Base-by-base conservation (phyloP, 2,329 filamentous ascomycete genomes). In the Onygena corvina region DNA sequence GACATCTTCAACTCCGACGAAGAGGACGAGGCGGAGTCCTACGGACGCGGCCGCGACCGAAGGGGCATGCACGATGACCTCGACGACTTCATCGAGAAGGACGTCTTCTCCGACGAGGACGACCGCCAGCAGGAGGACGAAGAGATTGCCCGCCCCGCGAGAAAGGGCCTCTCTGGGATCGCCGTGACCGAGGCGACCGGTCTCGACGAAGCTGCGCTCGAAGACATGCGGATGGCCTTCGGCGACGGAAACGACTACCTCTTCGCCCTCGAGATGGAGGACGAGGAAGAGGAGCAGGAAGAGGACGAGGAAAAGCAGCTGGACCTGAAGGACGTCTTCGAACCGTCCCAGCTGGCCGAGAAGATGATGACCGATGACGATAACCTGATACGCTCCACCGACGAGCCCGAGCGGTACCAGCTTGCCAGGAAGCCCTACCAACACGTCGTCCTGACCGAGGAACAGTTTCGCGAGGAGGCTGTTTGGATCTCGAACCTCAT, bases 1-100 rank as follows among this genome's bases (percentile, higher is more conserved):
- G 83, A 95, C 58, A 96, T 98, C 57, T 98, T 98, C 66, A 89
- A 86, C 30, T 90, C 94, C 57, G 90, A 95, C 48, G 90, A 96
- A 54, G 89, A 94, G 49, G 80, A 84, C 14, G 79, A 76, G 50
- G 75, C 71, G 3, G 65, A 64, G 14, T 74, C 76, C 50, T 75
- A 75, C 51, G 68, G 67, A 23, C 61, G 62, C 38, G 63, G 66
- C 27, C 57, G 59, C 16, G 68, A 72, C 52, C 77, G 78, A 53
- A 76, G 84, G 51, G 73, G 74, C 30, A 73, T 77, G 53, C 77
- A 78, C 42, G 85, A 93, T 64, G 87, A 94, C 60, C 86, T 94
- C 65, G 87, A 87, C 53, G 89, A 90, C 64, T 98, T 98, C 67
- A 98, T 98, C 61, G 90, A 96, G 64, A 88, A 95, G 59, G 92